phyloP scores from a whole-genome alignment of 1,139 yeast species.

The Kodamaea alishanica region DNA sequence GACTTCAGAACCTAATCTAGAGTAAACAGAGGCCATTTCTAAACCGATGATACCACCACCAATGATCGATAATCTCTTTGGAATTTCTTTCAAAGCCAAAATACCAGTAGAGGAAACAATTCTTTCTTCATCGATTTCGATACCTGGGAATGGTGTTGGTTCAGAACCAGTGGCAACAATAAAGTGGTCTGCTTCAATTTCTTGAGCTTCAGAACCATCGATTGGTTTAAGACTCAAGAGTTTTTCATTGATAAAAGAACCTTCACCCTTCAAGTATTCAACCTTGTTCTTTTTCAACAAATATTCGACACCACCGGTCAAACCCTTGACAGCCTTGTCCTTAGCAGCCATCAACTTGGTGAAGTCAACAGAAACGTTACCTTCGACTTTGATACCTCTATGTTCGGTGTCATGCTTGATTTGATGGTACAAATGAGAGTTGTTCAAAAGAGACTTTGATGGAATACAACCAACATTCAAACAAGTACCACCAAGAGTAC shows the following conservation, averaged over 20 bases:
- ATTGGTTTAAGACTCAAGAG: conserved; percentile 77
- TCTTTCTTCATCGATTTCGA: conserved; percentile 93
- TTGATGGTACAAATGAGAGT: conserved; percentile 89
- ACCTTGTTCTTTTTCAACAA: conserved; percentile 95
- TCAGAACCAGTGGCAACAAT: conserved; percentile 99
- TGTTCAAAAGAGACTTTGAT: conserved; percentile 91
- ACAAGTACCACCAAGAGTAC: conserved; percentile 96
- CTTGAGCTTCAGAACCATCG: conserved; percentile 68
- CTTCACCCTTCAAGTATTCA: conserved; percentile 90
- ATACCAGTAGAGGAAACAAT: conserved; percentile 97
- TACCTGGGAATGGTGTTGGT: conserved; percentile 98
- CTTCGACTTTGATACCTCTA: conserved; percentile 85
- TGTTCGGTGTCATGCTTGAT: conserved; percentile 77
- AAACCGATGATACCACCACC: conserved; percentile 99
- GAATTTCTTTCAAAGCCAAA: conserved; percentile 76
- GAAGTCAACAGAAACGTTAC: conserved; percentile 71
- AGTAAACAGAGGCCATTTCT: conserved; percentile 98
- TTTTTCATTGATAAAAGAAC: conserved; percentile 81
- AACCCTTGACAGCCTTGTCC: conserved; percentile 81
- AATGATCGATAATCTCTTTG: conserved; percentile 87
- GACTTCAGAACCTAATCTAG: conserved; percentile 93
- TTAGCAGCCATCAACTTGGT: conserved; percentile 85
- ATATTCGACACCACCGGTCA: conserved; percentile 92
- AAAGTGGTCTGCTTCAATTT: conserved; percentile 76
- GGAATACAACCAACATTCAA: conserved; percentile 98